phyloP scores from a whole-genome alignment of 2,329 filamentous ascomycete genomes.

The Thelonectria olida region DNA sequence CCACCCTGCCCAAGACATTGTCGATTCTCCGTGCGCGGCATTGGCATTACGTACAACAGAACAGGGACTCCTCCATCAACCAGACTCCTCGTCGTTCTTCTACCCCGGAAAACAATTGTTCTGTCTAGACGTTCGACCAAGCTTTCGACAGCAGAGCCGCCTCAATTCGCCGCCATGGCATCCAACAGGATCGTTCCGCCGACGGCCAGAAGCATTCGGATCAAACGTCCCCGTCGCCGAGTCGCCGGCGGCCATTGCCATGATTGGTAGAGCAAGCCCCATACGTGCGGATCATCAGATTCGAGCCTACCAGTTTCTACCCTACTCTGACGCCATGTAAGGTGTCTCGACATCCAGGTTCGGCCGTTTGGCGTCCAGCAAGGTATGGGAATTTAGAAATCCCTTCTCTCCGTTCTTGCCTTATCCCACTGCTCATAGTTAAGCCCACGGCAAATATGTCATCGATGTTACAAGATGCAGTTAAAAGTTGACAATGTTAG shows the following conservation, averaged over 20 bases:
- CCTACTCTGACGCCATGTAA: background rate
- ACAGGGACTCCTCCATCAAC: background rate
- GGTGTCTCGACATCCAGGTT: background rate
- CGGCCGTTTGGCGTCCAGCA: background rate
- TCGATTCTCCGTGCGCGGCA: background rate
- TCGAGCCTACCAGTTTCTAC: slow-evolving; percentile 5
- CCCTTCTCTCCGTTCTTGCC: background rate
- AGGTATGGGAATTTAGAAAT: too few species aligned
- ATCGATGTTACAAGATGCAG: background rate
- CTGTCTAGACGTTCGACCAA: background rate
- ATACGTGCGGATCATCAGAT: background rate
- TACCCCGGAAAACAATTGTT: background rate
- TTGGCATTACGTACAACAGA: slow-evolving; percentile 11
- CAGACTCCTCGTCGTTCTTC: background rate
- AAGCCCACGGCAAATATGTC: background rate
- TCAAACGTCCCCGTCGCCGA: background rate
- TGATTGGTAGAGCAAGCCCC: background rate
- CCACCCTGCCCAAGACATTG: background rate
- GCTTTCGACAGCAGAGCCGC: slow-evolving; percentile 3
- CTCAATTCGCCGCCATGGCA: background rate
- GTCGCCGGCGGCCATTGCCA: slow-evolving; percentile 2
- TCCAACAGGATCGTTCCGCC: background rate
- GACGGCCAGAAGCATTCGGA: background rate
- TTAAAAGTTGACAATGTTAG: slow-evolving; percentile 6
- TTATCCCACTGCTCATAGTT: background rate